These are phyloP conservation scores for Haplosporangium sp. DNA, from an alignment of 371 early-diverging fungal genomes.

Conservation along the genomic window DNA sequence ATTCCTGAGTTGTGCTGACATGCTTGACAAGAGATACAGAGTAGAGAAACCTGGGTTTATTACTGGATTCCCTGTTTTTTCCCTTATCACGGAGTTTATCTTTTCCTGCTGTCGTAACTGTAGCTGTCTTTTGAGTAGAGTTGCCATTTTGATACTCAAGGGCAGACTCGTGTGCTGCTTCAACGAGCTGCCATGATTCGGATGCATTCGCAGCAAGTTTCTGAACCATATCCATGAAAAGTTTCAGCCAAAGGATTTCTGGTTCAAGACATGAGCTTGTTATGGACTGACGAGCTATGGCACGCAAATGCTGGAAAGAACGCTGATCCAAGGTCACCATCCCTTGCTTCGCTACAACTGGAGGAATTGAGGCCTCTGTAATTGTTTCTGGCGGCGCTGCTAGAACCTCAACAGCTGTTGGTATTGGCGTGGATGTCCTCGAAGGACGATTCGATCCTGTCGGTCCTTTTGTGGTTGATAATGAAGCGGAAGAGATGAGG, in stretches of 20 bases:
- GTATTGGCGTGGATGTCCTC: conserved; percentile 16
- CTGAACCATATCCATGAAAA: conserved; percentile 50
- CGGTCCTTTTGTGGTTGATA: conserved; percentile 7
- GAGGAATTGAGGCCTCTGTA: background rate
- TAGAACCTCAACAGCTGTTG: background rate
- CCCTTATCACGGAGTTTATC: conserved; percentile 10
- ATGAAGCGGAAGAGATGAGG: conserved; percentile 13
- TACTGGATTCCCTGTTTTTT: background rate
- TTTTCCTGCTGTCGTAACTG: background rate
- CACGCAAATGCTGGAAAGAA: conserved; percentile 43
- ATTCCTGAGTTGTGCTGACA: conserved; percentile 41
- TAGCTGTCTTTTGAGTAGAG: background rate
- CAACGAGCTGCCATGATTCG: conserved; percentile 48
- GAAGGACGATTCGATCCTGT: conserved; percentile 16
- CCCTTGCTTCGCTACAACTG: background rate
- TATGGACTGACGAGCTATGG: conserved; percentile 54
- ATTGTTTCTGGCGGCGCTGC: background rate
- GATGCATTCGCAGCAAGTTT: conserved; percentile 42
- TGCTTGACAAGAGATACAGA: conserved; percentile 38
- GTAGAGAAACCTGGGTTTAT: conserved; percentile 22
- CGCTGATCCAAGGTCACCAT: conserved; percentile 36
- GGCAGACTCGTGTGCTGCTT: conserved; percentile 23
- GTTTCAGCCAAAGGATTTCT: conserved; percentile 46
- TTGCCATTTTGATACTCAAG: background rate
- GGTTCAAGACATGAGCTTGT: conserved; percentile 51